Percentiles rank a stretch among this genome's conserved stretches.
Evolutionary conservation across 2,329 filamentous ascomycete species (phyloP).

Genomic region (Iodosphaeria phyllophila): DNA sequence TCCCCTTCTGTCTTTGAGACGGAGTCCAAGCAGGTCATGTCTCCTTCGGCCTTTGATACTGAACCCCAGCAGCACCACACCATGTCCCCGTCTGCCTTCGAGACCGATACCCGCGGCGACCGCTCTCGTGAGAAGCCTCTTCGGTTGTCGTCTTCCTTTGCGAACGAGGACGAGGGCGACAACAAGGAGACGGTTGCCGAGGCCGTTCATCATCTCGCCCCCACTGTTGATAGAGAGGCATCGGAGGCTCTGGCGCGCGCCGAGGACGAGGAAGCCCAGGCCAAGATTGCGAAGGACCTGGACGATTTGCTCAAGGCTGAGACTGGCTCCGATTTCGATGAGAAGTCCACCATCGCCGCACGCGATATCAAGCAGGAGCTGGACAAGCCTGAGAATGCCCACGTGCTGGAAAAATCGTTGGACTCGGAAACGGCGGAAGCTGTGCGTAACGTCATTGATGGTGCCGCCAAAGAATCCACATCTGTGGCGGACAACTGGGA

Average conservation of each 20-base stretch:
- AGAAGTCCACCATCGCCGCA: conserved; percentile 26
- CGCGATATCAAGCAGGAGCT: conserved; percentile 32
- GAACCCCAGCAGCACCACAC: conserved; percentile 6
- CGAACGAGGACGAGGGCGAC: conserved; percentile 5
- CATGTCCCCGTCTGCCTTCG: conserved; percentile 11
- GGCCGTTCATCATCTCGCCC: conserved; percentile 46
- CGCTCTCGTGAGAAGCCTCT: neutral
- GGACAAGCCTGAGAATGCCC: conserved; percentile 31
- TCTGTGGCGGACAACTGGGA: conserved; percentile 78
- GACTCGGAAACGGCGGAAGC: conserved; percentile 32
- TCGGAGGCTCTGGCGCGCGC: conserved; percentile 44
- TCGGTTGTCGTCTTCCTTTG: neutral
- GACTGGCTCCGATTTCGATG: conserved; percentile 33
- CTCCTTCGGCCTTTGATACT: too few relatives aligned
- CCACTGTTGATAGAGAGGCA: conserved; percentile 31
- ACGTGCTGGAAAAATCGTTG: conserved; percentile 31
- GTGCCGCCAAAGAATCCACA: conserved; percentile 37
- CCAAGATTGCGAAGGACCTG: conserved; percentile 28
- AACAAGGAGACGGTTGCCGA: conserved; percentile 51
- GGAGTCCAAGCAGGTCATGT: too few relatives aligned
- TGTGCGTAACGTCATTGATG: conserved; percentile 30
- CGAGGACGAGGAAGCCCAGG: conserved; percentile 27
- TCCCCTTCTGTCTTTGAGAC: too few relatives aligned
- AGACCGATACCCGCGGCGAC: too few relatives aligned
- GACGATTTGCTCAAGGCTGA: conserved; percentile 29